Evolutionary conservation across 1,139 yeast species (phyloP), one percentile per base, ranked within the genome.

Genomic region (Diutina catenulata): DNA sequence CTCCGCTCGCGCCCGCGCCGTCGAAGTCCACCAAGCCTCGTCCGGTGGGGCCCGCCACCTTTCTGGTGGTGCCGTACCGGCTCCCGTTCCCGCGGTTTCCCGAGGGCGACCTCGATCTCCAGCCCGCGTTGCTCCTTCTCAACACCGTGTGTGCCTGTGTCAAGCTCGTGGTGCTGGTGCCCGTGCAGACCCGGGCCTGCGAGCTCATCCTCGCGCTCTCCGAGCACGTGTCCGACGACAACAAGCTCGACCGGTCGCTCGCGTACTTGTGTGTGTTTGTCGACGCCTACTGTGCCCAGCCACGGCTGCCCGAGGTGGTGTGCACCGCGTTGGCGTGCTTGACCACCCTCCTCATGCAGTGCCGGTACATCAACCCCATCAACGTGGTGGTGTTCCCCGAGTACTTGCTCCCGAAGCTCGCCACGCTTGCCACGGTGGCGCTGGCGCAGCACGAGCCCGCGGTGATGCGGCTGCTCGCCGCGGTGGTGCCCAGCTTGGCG

Each of bases 351-450:
- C 54, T 87, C 14, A 57, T 65, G 20, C 65, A 81, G 40, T 80
- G 88, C 37, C 72, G 75, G n/a, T 68, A 69, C 2, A 68, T 87
- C 14, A 77, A 83, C 0, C 84, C 93, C 0, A 70, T 86, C 26
- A 88, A 91, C 51, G 80, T 74, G 18, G 69, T 76, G 35, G 60
- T 87, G 7, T 84, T 86, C 49, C 74, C 87, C 0, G 95, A 88
- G 48, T 91, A 86, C 51, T 62, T 91, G 18, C 53, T 86, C 11
- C 97, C 97, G 0, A 71, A 81, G 41, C 52, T 91, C 3, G 13
- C 25, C 3, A 24, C 20, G 15, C 13, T 31, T 5, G 16, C 25
- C 23, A n/a, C 35, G 25, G 23, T 31, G 11, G 35, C 35, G 11
- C n/a, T 13, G 7, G 35, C 14, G 13, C 25, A 31, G 5, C 35